Percentiles rank a stretch among this genome's conserved stretches.
Conservation (phyloP, 768 basidiomycete genomes). For the Amanita polypyramis region DNA sequence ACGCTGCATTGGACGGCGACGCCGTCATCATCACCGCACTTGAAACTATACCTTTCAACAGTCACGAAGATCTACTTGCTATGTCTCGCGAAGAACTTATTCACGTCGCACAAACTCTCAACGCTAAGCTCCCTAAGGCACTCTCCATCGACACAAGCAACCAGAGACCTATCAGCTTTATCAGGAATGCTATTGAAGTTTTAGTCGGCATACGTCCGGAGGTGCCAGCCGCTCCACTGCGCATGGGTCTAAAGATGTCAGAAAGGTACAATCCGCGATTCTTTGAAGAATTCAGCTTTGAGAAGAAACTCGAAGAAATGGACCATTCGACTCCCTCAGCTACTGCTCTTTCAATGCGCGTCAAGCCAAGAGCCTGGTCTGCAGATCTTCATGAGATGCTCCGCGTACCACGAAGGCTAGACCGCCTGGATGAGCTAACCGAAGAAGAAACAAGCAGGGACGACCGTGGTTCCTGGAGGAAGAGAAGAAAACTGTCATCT, state of each 20-base stretch:
- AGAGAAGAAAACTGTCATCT: not conserved
- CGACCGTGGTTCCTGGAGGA: not conserved
- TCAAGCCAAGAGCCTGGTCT: not conserved
- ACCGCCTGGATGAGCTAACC: not conserved
- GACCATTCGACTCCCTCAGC: not conserved
- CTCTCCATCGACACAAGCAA: constrained; percentile 37
- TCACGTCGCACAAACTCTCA: constrained; percentile 41
- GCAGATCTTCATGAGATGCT: not conserved
- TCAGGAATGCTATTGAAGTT: constrained; percentile 47
- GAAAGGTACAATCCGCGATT: constrained; percentile 3
- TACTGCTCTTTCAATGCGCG: constrained; percentile 2
- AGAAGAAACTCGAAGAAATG: constrained; percentile 3
- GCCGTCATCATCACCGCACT: constrained; percentile 57
- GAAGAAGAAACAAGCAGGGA: constrained; percentile 2
- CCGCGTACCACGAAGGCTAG: not conserved
- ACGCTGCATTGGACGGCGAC: constrained; percentile 34
- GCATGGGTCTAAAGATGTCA: constrained; percentile 8
- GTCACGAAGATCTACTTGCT: constrained; percentile 60
- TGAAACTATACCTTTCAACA: constrained; percentile 52
- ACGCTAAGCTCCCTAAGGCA: constrained; percentile 41
- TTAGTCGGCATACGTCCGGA: constrained; percentile 44
- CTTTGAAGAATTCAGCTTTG: constrained; percentile 7
- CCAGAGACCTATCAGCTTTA: constrained; percentile 27
- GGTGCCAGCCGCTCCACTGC: constrained; percentile 26
- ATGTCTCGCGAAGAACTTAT: constrained; percentile 50